Evolutionary conservation across 495 filamentous ascomycete genomes (phyloP).

Genomic region (Penicillium tannophilum): DNA sequence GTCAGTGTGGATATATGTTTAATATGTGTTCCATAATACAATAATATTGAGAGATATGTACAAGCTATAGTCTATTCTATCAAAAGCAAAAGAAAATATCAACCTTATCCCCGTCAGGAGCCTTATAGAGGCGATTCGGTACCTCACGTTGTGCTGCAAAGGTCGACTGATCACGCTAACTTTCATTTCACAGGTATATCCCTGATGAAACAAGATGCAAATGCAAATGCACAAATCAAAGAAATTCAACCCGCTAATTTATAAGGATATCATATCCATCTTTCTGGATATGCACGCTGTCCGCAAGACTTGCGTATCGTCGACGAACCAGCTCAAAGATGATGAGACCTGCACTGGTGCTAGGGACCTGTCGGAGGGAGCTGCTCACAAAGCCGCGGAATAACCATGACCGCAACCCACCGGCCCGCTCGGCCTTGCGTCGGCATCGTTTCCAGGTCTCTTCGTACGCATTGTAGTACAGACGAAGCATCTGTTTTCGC

Average conservation of each 20-base stretch:
- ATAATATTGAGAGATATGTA: no score
- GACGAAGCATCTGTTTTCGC: slow-evolving; percentile 53
- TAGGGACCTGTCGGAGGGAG: slow-evolving; percentile 80
- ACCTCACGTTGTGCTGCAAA: background rate
- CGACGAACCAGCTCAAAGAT: slow-evolving; percentile 87
- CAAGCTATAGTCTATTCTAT: no score
- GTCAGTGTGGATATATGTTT: no score
- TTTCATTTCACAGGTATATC: background rate
- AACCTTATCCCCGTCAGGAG: no score
- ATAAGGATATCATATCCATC: slow-evolving; percentile 79
- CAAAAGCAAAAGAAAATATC: no score
- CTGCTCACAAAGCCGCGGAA: slow-evolving; percentile 75
- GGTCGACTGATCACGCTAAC: background rate
- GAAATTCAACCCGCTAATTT: slow-evolving; percentile 21
- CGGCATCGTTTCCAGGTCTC: slow-evolving; percentile 72
- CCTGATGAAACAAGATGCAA: background rate
- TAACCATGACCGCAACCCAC: slow-evolving; percentile 70
- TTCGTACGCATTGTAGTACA: slow-evolving; percentile 75
- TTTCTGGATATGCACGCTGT: slow-evolving; percentile 63
- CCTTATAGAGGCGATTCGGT: background rate
- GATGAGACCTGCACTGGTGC: slow-evolving; percentile 84
- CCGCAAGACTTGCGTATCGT: slow-evolving; percentile 69
- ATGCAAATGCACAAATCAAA: background rate
- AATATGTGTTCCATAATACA: no score
- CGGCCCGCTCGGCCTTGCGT: slow-evolving; percentile 61